Base-by-base conservation (phyloP, 2,329 filamentous ascomycete genomes). In the Dothideomycetidae sp. region DNA sequence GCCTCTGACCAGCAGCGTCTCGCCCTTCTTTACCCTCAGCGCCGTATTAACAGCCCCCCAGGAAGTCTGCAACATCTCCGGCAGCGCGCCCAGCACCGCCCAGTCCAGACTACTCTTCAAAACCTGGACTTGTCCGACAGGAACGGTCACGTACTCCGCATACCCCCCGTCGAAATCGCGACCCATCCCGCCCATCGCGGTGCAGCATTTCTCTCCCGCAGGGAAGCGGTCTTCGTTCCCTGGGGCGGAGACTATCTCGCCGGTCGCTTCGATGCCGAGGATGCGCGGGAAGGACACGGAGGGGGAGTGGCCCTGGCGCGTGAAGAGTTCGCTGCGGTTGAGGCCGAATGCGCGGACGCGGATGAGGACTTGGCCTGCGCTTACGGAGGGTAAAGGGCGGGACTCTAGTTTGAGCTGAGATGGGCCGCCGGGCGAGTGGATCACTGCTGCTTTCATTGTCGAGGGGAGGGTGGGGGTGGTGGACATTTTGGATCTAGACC, bases 11-110 rank as follows among this genome's bases (percentile, higher is more conserved):
- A 70, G 50, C 36, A 69, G 39, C 10, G 52, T 56, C 9, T 69
- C 63, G 0, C 56, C 58, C 9, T 52, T 47, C 32, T 54, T 37
- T 13, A 68, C 36, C 30, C 53, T 48, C 32, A 69, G 45, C 3
- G 53, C 48, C 31, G 49, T 52, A n/a, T 59, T 57, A 26, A 69
- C 41, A 5, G 55, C 54, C 1, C 65, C 65, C 47, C 59, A 33
- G 2, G 31, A 7, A 9, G 65, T 68, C 50, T 68, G 64, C 41
- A 69, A 41, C 64, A 69, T 68, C 49, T 68, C 65, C 2, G 64
- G 64, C 36, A 66, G 50, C 1, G 65, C 63, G 4, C 62, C 66
- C 1, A 70, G 43, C 2, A 55, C 48, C 17, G 58, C 53, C 63
- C 64, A 67, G 0, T 50, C 46, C 4, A 66, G 44, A 7, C 50